Base-by-base conservation (phyloP, 345 rosid genomes). In the Nasturtium officinale region DNA sequence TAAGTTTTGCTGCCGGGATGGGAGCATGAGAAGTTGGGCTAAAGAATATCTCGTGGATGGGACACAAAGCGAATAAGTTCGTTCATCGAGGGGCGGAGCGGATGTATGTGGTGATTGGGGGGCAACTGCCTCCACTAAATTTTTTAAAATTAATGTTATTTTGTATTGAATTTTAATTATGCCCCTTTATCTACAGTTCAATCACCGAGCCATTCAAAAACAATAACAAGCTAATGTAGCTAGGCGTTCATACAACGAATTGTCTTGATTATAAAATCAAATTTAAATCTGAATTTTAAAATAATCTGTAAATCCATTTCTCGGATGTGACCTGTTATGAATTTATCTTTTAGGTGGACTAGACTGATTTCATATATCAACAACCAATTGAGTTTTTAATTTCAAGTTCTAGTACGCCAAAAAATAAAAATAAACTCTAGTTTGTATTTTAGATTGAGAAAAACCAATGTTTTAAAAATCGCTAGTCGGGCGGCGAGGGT, bases 21-120 rank as follows among this genome's bases (percentile, higher is more conserved):
- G 78, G 74, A 75, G 74, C 78, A 75, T 74, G 56, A 67, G 59
- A 75, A 60, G 69, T 51, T 74, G 74, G 63, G 30, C 68, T 18
- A 53, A 50, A 16, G 69, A 61, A 68, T 75, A 75, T 68, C 43
- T 20, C 51, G 64, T 75, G 64, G 74, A 75, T 75, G 74, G 50
- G 79, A 75, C 79, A 75, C 79, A 68, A 61, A 75, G 69, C 53
- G 61, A 74, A 67, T 67, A 74, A 59, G 73, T 74, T 74, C 78
- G 67, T 67, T 50, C 78, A 66, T n/a, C n/a, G n/a, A n/a, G n/a
- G n/a, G n/a, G n/a, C n/a, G n/a, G n/a, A n/a, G n/a, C n/a, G n/a
- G n/a, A n/a, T n/a, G n/a, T n/a, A n/a, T n/a, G n/a, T n/a, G n/a
- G n/a, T n/a, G n/a, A n/a, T n/a, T n/a, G n/a, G n/a, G n/a, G n/a